A percentile compares a stretch with the other conserved stretches of the same genome.
These are phyloP conservation scores for Pythium diclinum DNA, from an alignment of 352 stramenopile genomes.

Conservation along the genomic window DNA sequence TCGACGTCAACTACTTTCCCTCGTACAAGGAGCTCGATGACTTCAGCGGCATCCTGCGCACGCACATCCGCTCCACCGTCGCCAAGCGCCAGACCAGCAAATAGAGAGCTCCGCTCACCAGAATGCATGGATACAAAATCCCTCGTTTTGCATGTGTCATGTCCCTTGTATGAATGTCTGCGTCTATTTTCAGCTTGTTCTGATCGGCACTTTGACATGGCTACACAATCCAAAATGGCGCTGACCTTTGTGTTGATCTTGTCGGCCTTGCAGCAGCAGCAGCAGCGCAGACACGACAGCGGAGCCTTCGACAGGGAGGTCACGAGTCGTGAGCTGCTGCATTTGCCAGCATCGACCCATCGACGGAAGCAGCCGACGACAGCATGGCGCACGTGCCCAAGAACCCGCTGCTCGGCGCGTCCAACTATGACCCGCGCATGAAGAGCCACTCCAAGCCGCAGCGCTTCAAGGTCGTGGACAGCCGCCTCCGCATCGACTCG, in stretches of 20 bases:
- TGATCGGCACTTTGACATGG: not conserved
- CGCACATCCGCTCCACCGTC: constrained; percentile 40
- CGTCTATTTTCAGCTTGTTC: not conserved
- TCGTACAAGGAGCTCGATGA: constrained; percentile 82
- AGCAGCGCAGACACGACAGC: not conserved
- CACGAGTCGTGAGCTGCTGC: not conserved
- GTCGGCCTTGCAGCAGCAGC: not conserved
- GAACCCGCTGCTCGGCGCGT: constrained; percentile 71
- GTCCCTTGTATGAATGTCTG: not conserved
- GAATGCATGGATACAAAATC: constrained; percentile 10
- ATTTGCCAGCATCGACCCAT: constrained; percentile 2
- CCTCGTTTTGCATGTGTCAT: not conserved
- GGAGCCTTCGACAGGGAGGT: not conserved
- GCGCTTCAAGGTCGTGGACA: constrained; percentile 74
- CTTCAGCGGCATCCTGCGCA: constrained; percentile 53
- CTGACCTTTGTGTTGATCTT: not conserved
- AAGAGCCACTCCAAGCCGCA: constrained; percentile 76
- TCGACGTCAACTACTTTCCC: constrained; percentile 89
- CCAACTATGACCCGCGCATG: constrained; percentile 64
- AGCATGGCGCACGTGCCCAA: constrained; percentile 55
- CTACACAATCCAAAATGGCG: constrained; percentile 1
- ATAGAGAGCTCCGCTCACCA: not conserved
- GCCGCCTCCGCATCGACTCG: constrained; percentile 55
- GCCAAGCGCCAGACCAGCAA: constrained; percentile 3
- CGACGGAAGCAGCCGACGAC: not conserved